Evolutionary conservation across 140 eudicot genomes (phyloP), one percentile per base, ranked within the genome.

Genomic region (Ambrosia hybrid): DNA sequence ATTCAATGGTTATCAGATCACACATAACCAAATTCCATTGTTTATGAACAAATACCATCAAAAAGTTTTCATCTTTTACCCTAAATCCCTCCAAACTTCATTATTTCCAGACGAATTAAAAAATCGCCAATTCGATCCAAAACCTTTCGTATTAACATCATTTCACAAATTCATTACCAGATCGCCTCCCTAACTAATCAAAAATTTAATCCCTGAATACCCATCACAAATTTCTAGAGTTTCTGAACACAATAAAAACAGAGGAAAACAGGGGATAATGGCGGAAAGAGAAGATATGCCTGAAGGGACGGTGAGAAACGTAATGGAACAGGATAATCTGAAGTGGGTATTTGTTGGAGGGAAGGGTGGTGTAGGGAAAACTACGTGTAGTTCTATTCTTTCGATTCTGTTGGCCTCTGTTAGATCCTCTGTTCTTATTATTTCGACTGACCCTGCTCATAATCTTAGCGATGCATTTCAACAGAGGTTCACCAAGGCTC

Each of bases 321-420:
- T 93, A 12, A 76, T 93, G 30, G 94, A 93, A 17, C 99, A 93
- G 73, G 83, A 90, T 1, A 71, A 67, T 65, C 75, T 93, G 12
- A 93, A 90, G 65, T 93, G 99, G 99, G 97, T 93, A 0, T 93
- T 93, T 73, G 99, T 93, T 6, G 99, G 99, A 1, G 99, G 99
- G 17, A 93, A 93, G 67, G 99, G 99, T 8, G 99, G 99, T 15
- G 99, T 90, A n/a, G 99, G 99, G 1, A 93, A 93, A 78, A 93
- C 99, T 4, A 93, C 99, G 7, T 93, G 99, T 59, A 93, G 99
- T 83, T 93, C 97, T 0, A 93, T 90, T 33, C 72, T 93, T 39
- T 80, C 99, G 0, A 93, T 90, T 36, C 84, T 93, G 36, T 83
- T 93, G 49, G 81, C 99, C 0, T 77, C 81, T 48, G 95, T 82